These are phyloP conservation scores for Peterozyma xylosa DNA, from an alignment of 805 yeast species.

Conservation along the genomic window DNA sequence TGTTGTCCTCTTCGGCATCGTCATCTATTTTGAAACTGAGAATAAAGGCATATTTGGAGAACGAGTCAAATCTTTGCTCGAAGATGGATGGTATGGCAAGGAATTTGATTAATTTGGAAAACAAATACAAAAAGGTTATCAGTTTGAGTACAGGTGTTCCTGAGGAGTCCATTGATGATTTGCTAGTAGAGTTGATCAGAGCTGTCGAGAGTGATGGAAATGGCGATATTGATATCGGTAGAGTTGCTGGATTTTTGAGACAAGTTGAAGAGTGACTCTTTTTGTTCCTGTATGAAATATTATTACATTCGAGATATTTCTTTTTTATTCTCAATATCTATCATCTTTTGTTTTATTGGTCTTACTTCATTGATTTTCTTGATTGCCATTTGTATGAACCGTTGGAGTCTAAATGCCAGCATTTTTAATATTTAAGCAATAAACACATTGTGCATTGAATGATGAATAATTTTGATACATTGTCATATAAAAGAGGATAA, in stretches of 20 bases:
- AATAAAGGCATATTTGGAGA: slow-evolving; percentile 68
- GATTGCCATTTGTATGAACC: too few relatives aligned
- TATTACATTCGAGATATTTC: too few relatives aligned
- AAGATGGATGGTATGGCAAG: slow-evolving; percentile 45
- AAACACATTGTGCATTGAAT: too few relatives aligned
- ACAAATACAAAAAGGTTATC: slow-evolving; percentile 81
- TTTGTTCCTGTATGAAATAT: too few relatives aligned
- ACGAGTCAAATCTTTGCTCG: slow-evolving; percentile 33
- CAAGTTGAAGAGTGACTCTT: slow-evolving; percentile 27
- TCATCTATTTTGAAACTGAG: slow-evolving; percentile 65
- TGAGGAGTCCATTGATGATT: slow-evolving; percentile 68
- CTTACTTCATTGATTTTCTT: too few relatives aligned
- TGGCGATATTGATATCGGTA: slow-evolving; percentile 45
- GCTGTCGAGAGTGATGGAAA: slow-evolving; percentile 87
- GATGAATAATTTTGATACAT: too few relatives aligned
- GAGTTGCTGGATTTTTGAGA: slow-evolving; percentile 47
- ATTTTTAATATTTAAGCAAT: too few relatives aligned
- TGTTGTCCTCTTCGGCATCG: slow-evolving; percentile 39
- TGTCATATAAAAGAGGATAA: too few relatives aligned
- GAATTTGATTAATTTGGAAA: slow-evolving; percentile 49
- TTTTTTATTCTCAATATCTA: too few relatives aligned
- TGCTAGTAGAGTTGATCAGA: slow-evolving; percentile 76
- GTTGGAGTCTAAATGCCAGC: too few relatives aligned
- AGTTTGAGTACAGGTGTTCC: slow-evolving; percentile 86
- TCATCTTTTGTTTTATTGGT: too few relatives aligned